Evolutionary conservation across 345 rosid species (phyloP).

Genomic region (Salix dunnii): DNA sequence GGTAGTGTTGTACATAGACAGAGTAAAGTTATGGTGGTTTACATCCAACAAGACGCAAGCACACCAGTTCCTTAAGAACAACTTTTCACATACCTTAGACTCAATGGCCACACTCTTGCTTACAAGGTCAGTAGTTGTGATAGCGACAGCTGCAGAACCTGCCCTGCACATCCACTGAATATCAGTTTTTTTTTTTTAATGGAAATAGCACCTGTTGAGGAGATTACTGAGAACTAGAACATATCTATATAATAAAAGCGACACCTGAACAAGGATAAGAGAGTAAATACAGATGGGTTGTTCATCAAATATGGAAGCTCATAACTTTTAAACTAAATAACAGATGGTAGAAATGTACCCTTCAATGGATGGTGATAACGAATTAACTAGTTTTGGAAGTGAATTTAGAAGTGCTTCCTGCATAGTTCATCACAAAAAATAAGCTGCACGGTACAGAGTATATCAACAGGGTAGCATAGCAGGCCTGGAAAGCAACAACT

Average conservation of each 20-base stretch:
- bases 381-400: constrained; percentile 63
- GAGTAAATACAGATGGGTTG: background rate
- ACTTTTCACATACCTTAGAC: constrained; percentile 44
- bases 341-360: constrained; percentile 41
- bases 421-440: constrained; percentile 23
- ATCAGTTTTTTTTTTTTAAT: constrained; percentile 17
- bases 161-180: constrained; percentile 55
- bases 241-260: background rate
- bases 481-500: background rate
- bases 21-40: background rate
- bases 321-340: background rate
- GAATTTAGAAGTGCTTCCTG: constrained; percentile 78
- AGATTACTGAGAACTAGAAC: constrained; percentile 10
- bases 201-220: background rate
- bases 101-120: constrained; percentile 97
- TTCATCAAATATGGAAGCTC: background rate
- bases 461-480: background rate
- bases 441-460: background rate
- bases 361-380: constrained; percentile 53
- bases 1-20: background rate
- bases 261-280: background rate
- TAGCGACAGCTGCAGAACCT: constrained; percentile 91
- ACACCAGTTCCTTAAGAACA: background rate
- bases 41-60: background rate
- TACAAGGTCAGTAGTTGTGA: constrained; percentile 92